Conservation (phyloP, 345 rosid genomes). For the Salix dunnii region DNA sequence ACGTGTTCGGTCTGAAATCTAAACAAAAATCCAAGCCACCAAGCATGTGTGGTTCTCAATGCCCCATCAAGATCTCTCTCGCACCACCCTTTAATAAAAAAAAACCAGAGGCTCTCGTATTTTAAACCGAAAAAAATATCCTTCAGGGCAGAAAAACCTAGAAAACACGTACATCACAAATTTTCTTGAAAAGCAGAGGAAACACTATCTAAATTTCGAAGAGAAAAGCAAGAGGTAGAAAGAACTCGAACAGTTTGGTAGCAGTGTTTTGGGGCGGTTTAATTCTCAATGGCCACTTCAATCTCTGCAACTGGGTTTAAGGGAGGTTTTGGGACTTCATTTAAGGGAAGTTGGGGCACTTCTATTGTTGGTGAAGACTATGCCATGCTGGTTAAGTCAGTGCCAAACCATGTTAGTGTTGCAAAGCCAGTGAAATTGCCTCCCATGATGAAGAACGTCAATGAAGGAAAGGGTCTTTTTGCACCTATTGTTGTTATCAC, state of each 20-base stretch:
- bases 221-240: neutral
- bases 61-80: slow-evolving; percentile 11
- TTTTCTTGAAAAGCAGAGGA: neutral
- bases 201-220: neutral
- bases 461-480: slow-evolving; percentile 93
- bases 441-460: slow-evolving; percentile 83
- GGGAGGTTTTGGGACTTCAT: slow-evolving; percentile 40
- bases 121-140: slow-evolving; percentile 11
- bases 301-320: slow-evolving; percentile 46
- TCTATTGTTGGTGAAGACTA: slow-evolving; percentile 52
- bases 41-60: slow-evolving; percentile 42
- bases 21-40: slow-evolving; percentile 32
- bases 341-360: slow-evolving; percentile 54
- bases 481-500: slow-evolving; percentile 78
- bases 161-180: neutral
- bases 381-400: slow-evolving; percentile 30
- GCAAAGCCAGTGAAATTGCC: slow-evolving; percentile 42
- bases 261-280: neutral
- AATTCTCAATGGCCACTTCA: slow-evolving; percentile 42
- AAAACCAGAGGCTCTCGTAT: slow-evolving; percentile 24
- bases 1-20: slow-evolving; percentile 26
- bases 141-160: neutral
- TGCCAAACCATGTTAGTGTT: slow-evolving; percentile 36
- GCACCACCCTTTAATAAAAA: slow-evolving; percentile 17
- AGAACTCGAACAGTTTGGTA: neutral